Evolutionary conservation across 2,329 filamentous ascomycete genomes (phyloP).

Genomic region (Samsoniella hepiali): DNA sequence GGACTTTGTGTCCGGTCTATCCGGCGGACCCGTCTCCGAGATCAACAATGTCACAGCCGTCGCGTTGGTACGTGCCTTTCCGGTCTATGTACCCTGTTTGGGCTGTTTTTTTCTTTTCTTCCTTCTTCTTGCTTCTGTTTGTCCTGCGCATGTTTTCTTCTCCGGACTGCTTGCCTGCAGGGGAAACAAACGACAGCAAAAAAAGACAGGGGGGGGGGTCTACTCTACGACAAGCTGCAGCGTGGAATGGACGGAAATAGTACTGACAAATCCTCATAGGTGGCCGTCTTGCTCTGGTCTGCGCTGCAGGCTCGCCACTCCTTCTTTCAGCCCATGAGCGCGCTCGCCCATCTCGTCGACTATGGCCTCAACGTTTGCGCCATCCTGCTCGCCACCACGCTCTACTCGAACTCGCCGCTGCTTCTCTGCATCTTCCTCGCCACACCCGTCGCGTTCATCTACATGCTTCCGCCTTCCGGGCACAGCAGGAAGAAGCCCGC

Average conservation of each 20-base stretch:
- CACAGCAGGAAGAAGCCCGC: slow-evolving; percentile 44
- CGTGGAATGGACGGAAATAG: background rate
- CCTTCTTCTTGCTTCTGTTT: slow-evolving; percentile 20
- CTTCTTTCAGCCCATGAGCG: slow-evolving; percentile 75
- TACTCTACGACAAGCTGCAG: background rate
- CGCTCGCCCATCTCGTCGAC: slow-evolving; percentile 69
- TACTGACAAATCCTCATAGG: slow-evolving; percentile 44
- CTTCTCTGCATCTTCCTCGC: slow-evolving; percentile 73
- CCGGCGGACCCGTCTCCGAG: slow-evolving; percentile 77
- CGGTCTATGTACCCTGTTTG: too few relatives aligned
- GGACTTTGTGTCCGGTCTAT: slow-evolving; percentile 89
- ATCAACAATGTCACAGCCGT: slow-evolving; percentile 84
- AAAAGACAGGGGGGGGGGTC: background rate
- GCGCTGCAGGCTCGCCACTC: slow-evolving; percentile 77
- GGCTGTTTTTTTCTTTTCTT: slow-evolving; percentile 19
- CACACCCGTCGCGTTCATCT: slow-evolving; percentile 64
- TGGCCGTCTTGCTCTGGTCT: slow-evolving; percentile 83
- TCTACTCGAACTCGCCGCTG: slow-evolving; percentile 73
- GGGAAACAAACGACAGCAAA: background rate
- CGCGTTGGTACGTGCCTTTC: slow-evolving; percentile 66
- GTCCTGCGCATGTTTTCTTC: background rate
- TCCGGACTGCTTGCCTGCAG: background rate
- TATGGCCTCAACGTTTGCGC: slow-evolving; percentile 82
- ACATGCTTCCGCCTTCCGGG: slow-evolving; percentile 43
- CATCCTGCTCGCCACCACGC: slow-evolving; percentile 78